A percentile compares a stretch with the other conserved stretches of the same genome.
Conservation (phyloP, 306 rosid genomes). For the Malus asiatica region DNA sequence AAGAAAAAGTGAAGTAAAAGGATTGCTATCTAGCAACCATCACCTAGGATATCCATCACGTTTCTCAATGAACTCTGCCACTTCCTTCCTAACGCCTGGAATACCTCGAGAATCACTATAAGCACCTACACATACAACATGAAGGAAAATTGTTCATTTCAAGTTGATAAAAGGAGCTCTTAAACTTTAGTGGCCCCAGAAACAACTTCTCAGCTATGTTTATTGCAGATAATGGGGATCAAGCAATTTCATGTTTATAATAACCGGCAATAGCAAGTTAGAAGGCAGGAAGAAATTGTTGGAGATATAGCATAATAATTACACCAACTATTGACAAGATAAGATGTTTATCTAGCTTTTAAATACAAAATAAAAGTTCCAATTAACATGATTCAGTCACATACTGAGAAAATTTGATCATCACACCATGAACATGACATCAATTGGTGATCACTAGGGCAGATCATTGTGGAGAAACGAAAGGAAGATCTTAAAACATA, state of each 20-base stretch:
- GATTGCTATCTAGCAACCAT: neutral
- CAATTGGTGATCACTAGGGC: neutral
- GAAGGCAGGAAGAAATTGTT: neutral
- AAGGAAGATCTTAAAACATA: neutral
- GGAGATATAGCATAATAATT: neutral
- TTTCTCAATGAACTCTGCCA: constrained; percentile 78
- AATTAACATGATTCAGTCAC: neutral
- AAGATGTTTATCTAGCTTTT: neutral
- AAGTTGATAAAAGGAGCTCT: constrained; percentile 12
- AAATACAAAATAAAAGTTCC: neutral
- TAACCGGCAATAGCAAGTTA: constrained; percentile 1
- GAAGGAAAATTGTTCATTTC: constrained; percentile 2
- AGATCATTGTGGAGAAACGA: neutral
- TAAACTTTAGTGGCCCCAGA: neutral
- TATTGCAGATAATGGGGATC: neutral
- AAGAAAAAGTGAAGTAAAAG: constrained; percentile 12
- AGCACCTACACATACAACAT: constrained; percentile 53
- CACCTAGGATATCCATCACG: constrained; percentile 99
- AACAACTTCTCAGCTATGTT: neutral
- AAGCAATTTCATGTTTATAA: neutral
- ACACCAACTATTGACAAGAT: neutral
- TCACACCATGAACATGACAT: neutral
- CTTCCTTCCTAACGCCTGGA: constrained; percentile 91
- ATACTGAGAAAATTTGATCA: neutral
- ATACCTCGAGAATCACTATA: constrained; percentile 95